Conservation (phyloP, 768 basidiomycete genomes). For the Termitomyces sp. region DNA sequence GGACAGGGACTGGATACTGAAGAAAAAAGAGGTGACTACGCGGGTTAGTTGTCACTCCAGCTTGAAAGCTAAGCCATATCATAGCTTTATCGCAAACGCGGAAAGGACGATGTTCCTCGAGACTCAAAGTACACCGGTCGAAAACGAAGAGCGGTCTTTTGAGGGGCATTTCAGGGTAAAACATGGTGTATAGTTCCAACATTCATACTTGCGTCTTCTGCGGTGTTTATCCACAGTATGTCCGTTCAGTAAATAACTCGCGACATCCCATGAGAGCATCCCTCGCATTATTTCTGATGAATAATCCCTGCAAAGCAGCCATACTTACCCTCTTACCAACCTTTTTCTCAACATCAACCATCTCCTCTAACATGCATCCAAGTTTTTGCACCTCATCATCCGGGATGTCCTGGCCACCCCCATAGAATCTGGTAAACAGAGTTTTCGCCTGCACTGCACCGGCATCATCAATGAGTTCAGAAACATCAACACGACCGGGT, state of each 20-base stretch:
- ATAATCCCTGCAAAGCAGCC: constrained; percentile 94
- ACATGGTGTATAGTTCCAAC: constrained; percentile 14
- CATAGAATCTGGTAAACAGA: constrained; percentile 86
- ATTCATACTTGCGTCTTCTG: constrained; percentile 2
- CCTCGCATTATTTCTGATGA: constrained; percentile 70
- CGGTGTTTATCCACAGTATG: constrained; percentile 6
- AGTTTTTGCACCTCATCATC: constrained; percentile 37
- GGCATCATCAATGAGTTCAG: constrained; percentile 83
- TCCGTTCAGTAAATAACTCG: constrained; percentile 36
- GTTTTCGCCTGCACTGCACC: constrained; percentile 71
- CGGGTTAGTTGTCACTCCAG: neutral
- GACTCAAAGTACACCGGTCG: constrained; percentile 93
- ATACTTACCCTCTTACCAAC: constrained; percentile 74
- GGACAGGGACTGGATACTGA: constrained; percentile 89
- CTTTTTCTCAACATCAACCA: constrained; percentile 50
- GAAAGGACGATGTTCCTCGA: constrained; percentile 79
- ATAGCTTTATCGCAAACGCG: constrained; percentile 79
- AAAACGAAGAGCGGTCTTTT: constrained; percentile 80
- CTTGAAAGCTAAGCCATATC: constrained; percentile 1
- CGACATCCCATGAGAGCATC: constrained; percentile 51
- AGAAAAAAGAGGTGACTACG: constrained; percentile 85
- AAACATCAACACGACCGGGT: constrained; percentile 91
- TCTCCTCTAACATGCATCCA: constrained; percentile 46
- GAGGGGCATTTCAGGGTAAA: constrained; percentile 14
- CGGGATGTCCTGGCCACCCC: constrained; percentile 35